These are phyloP conservation scores for Zymoseptoria ardabiliae DNA, from an alignment of 2,329 filamentous ascomycete species.

Conservation along the genomic window DNA sequence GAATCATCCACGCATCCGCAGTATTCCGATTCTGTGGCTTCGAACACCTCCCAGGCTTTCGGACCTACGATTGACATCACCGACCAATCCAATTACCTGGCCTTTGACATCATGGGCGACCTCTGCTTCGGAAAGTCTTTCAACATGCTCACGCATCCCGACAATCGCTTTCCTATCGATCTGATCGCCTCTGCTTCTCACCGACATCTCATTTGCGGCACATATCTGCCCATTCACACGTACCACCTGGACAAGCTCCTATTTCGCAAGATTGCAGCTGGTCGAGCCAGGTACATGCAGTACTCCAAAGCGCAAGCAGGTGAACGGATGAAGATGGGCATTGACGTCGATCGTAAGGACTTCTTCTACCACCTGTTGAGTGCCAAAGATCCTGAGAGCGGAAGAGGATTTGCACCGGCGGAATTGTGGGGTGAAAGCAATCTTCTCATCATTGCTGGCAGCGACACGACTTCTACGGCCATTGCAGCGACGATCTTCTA, in stretches of 20 bases:
- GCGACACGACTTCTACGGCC: conserved; percentile 31
- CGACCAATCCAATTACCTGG: conserved; percentile 35
- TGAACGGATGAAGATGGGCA: conserved; percentile 32
- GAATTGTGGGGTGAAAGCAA: conserved; percentile 26
- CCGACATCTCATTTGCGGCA: conserved; percentile 32
- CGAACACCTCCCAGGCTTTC: conserved; percentile 30
- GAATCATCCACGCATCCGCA: background rate
- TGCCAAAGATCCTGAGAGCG: conserved; percentile 27
- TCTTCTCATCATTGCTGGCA: conserved; percentile 26
- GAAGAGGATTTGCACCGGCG: conserved; percentile 21
- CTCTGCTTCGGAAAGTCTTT: conserved; percentile 34
- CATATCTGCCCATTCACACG: conserved; percentile 35
- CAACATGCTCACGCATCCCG: conserved; percentile 35
- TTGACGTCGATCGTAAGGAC: conserved; percentile 26
- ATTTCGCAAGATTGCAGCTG: conserved; percentile 38
- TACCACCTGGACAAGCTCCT: conserved; percentile 35
- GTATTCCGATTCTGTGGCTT: background rate
- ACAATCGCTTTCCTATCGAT: conserved; percentile 27
- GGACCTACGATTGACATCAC: conserved; percentile 38
- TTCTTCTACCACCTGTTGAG: conserved; percentile 25
- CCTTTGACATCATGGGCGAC: conserved; percentile 32
- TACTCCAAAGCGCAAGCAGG: conserved; percentile 38
- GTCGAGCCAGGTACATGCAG: conserved; percentile 36
- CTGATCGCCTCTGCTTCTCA: conserved; percentile 17
- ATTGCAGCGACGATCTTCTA: conserved; percentile 33